Conservation (phyloP, 306 rosid species). For the Ceratonia siliqua region DNA sequence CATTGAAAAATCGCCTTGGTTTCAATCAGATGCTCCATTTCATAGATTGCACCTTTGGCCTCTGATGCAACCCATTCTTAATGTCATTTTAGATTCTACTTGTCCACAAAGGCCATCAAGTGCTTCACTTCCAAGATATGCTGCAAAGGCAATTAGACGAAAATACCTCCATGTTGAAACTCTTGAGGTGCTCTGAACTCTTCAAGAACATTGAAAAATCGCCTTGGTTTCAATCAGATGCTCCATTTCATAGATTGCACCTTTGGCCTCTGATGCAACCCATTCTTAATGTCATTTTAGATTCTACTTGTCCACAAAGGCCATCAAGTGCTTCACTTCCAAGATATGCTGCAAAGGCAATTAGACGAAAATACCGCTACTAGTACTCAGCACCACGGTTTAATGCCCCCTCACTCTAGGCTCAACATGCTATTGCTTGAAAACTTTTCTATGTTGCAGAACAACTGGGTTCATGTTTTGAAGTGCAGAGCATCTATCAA, state of each 20-base stretch:
- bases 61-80: conserved; percentile 77
- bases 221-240: conserved; percentile 81
- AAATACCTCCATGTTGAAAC: no score
- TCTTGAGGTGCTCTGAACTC: no score
- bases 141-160: conserved; percentile 25
- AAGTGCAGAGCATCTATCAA: conserved; percentile 89
- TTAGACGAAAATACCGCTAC: conserved; percentile 86
- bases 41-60: conserved; percentile 83
- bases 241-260: conserved; percentile 97
- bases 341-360: conserved; percentile 95
- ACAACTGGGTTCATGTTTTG: conserved; percentile 92
- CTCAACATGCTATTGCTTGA: conserved; percentile 87
- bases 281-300: conserved; percentile 75
- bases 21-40: conserved; percentile 84
- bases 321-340: conserved; percentile 94
- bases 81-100: conserved; percentile 66
- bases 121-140: conserved; percentile 87
- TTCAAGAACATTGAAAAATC: conserved; percentile 82
- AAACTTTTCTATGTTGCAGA: conserved; percentile 72
- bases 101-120: conserved; percentile 77
- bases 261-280: conserved; percentile 88
- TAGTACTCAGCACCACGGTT: conserved; percentile 88
- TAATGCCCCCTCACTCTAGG: conserved; percentile 90
- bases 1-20: conserved; percentile 62
- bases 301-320: conserved; percentile 73